Percentiles rank a stretch among this genome's conserved stretches.
phyloP scores from a whole-genome alignment of 2,329 filamentous ascomycete species.

The Alternaria viburni region DNA sequence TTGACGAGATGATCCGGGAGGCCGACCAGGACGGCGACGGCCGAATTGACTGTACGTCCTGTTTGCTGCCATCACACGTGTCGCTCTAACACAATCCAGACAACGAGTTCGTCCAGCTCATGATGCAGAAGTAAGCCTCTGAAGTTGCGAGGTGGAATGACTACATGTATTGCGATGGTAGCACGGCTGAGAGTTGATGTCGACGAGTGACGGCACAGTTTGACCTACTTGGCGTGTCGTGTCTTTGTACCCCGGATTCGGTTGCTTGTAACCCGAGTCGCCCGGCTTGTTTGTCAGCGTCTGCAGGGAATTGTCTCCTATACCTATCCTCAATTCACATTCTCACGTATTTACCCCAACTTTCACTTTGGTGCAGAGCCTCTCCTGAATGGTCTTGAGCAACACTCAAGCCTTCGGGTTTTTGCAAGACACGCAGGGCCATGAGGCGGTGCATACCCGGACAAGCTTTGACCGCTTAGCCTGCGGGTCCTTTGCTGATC shows the following conservation, averaged over 20 bases:
- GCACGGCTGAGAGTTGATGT: conserved; percentile 35
- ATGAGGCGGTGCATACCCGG: conserved; percentile 21
- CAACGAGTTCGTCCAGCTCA: conserved; percentile 63
- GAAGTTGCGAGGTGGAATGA: conserved; percentile 31
- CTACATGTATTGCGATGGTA: conserved; percentile 39
- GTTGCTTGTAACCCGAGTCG: conserved; percentile 8
- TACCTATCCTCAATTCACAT: conserved; percentile 15
- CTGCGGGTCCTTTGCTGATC: conserved; percentile 11
- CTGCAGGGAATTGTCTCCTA: conserved; percentile 8
- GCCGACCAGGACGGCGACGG: conserved; percentile 70
- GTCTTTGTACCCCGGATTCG: conserved; percentile 10
- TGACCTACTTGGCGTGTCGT: conserved; percentile 10
- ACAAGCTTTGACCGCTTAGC: conserved; percentile 20
- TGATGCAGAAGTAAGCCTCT: conserved; percentile 60
- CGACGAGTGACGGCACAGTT: conserved; percentile 30
- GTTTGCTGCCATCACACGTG: not conserved
- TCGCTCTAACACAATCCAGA: conserved; percentile 44
- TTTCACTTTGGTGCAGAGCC: conserved; percentile 5
- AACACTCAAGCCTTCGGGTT: conserved; percentile 1
- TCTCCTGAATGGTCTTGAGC: conserved; percentile 10
- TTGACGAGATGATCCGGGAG: conserved; percentile 70
- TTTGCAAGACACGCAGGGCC: conserved; percentile 18
- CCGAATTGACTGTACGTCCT: conserved; percentile 65
- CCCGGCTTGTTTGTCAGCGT: conserved; percentile 5
- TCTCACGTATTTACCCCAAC: conserved; percentile 8